Percentiles rank a stretch among this genome's conserved stretches.
Conservation (phyloP, 768 basidiomycete species). For the Suillus cothurnatus region DNA sequence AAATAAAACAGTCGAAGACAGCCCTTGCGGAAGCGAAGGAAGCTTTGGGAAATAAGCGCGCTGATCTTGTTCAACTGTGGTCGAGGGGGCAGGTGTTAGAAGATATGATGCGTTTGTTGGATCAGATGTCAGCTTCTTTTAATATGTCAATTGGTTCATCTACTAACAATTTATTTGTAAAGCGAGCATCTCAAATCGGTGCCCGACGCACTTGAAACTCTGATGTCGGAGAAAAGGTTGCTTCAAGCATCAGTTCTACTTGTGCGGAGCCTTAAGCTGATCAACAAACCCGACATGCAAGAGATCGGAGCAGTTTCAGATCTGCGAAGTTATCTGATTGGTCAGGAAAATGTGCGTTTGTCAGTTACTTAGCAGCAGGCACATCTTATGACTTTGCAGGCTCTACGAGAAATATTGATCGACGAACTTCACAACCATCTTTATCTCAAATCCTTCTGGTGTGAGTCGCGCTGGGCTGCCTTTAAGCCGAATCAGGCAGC, state of each 20-base stretch:
- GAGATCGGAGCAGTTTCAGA: constrained; percentile 96
- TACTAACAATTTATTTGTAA: constrained; percentile 20
- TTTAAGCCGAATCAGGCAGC: constrained; percentile 79
- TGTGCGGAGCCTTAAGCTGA: constrained; percentile 84
- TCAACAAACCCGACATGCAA: constrained; percentile 89
- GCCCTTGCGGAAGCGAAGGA: constrained; percentile 81
- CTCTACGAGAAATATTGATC: constrained; percentile 86
- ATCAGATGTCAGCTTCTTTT: constrained; percentile 76
- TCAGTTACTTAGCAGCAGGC: not conserved
- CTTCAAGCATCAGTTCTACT: constrained; percentile 87
- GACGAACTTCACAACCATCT: constrained; percentile 97
- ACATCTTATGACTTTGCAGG: constrained; percentile 46
- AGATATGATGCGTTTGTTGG: constrained; percentile 93
- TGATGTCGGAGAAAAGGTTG: constrained; percentile 95
- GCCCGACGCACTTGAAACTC: constrained; percentile 87
- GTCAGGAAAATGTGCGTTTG: constrained; percentile 80
- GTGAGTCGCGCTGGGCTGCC: constrained; percentile 87
- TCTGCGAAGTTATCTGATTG: constrained; percentile 76
- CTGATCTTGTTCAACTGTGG: constrained; percentile 91
- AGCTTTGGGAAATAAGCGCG: constrained; percentile 74
- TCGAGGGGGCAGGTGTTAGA: constrained; percentile 86
- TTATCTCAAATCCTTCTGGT: constrained; percentile 97
- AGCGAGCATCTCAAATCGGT: constrained; percentile 91
- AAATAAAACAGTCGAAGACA: constrained; percentile 70
- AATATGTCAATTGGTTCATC: not conserved